phyloP scores from a whole-genome alignment of 768 basidiomycete species.

The Zangia roseola region DNA sequence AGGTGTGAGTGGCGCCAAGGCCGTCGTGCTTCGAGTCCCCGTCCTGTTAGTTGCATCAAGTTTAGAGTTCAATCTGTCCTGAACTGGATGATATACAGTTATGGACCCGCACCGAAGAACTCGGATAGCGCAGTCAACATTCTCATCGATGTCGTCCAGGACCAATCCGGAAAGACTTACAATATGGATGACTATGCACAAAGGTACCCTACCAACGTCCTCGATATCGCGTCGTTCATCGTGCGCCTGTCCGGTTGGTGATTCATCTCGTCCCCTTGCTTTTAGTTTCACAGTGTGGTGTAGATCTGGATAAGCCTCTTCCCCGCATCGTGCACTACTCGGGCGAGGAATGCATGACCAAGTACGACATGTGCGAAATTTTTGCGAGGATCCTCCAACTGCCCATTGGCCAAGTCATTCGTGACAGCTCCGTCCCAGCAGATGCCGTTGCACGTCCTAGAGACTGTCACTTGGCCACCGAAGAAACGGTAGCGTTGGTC shows the following conservation, averaged over 20 bases:
- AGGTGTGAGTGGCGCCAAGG: conserved; percentile 52
- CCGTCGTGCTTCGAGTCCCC: conserved; percentile 82
- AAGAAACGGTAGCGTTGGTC: conserved; percentile 68
- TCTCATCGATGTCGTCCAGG: conserved; percentile 80
- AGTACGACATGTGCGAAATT: conserved; percentile 87
- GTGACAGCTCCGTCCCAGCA: conserved; percentile 64
- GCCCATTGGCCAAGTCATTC: conserved; percentile 71
- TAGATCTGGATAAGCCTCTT: conserved; percentile 34
- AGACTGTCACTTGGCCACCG: conserved; percentile 77
- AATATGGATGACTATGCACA: conserved; percentile 97
- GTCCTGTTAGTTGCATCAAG: conserved; percentile 58
- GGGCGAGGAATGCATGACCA: conserved; percentile 78
- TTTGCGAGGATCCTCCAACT: conserved; percentile 70
- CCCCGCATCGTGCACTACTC: conserved; percentile 81
- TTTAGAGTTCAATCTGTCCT: neutral
- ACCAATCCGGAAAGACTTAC: conserved; percentile 84
- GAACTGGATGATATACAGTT: conserved; percentile 47
- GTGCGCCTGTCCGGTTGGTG: conserved; percentile 67
- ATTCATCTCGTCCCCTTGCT: neutral
- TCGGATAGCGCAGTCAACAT: conserved; percentile 89
- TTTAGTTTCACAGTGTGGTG: neutral
- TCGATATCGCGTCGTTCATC: conserved; percentile 85
- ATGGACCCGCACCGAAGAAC: conserved; percentile 82
- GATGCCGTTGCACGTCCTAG: conserved; percentile 75
- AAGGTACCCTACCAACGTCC: conserved; percentile 87